Conservation (phyloP, 2,329 filamentous ascomycete species). For the Ophiostoma australiae region DNA sequence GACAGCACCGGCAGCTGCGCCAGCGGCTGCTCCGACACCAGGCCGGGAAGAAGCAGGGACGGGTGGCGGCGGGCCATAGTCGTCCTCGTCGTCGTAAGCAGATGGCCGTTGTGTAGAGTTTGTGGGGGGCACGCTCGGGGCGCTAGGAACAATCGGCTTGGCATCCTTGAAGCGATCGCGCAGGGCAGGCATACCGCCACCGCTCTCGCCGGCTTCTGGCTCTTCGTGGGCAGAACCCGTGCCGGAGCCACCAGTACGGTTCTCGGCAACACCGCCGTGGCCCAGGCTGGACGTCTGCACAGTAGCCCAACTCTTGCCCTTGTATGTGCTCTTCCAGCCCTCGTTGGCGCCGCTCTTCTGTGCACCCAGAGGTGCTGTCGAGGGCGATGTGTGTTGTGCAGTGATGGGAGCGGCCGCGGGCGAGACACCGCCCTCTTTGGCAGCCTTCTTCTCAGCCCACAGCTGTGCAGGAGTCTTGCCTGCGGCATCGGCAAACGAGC, state of each 20-base stretch:
- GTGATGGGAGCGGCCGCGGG: constrained; percentile 29
- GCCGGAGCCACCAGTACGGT: constrained; percentile 58
- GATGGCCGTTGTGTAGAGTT: constrained; percentile 28
- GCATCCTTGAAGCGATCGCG: constrained; percentile 77
- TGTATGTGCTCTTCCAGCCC: constrained; percentile 88
- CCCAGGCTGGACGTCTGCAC: constrained; percentile 71
- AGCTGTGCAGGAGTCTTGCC: constrained; percentile 95
- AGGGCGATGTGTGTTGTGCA: constrained; percentile 22
- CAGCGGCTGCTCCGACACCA: neutral
- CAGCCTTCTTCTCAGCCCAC: constrained; percentile 94
- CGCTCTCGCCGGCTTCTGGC: constrained; percentile 45
- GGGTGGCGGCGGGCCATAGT: constrained; percentile 57
- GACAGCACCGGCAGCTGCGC: neutral
- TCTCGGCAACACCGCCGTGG: constrained; percentile 54
- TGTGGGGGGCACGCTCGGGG: constrained; percentile 34
- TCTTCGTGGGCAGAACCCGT: constrained; percentile 40
- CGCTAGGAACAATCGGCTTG: constrained; percentile 57
- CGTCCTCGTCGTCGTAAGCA: constrained; percentile 35
- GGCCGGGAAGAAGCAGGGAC: constrained; percentile 62
- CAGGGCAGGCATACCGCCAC: constrained; percentile 66
- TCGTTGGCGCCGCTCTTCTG: constrained; percentile 67
- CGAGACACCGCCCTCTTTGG: constrained; percentile 45
- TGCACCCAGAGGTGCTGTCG: constrained; percentile 38
- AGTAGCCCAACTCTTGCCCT: constrained; percentile 82
- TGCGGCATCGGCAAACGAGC: constrained; percentile 88